Conservation (phyloP, 352 stramenopile species). For the Globisporangium megalacanthum region DNA sequence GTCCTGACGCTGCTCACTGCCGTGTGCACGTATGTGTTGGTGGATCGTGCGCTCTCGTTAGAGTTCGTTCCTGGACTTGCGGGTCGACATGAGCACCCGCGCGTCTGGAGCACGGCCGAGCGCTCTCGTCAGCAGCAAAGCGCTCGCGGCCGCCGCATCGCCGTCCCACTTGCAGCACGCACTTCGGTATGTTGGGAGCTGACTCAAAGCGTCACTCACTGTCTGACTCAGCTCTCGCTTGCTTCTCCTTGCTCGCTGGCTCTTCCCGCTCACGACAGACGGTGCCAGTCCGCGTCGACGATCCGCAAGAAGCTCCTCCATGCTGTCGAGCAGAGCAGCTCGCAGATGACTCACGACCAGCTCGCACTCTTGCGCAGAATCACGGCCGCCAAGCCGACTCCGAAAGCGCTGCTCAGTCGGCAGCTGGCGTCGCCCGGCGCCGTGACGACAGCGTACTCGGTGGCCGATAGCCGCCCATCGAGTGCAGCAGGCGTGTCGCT, state of each 20-base stretch:
- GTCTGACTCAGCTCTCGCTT: neutral
- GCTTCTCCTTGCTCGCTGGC: neutral
- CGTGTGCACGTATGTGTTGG: neutral
- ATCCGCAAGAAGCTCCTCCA: constrained; percentile 62
- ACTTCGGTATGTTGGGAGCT: constrained; percentile 13
- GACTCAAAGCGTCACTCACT: neutral
- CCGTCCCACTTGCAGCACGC: constrained; percentile 22
- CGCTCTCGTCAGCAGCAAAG: neutral
- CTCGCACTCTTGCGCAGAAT: constrained; percentile 34
- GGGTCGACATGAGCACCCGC: constrained; percentile 21
- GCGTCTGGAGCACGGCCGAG: constrained; percentile 2
- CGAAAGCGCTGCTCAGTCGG: constrained; percentile 13
- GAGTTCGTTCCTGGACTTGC: constrained; percentile 27
- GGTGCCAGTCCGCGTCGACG: constrained; percentile 60
- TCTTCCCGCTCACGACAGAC: constrained; percentile 15
- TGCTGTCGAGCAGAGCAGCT: constrained; percentile 45
- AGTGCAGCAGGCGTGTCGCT: constrained; percentile 5
- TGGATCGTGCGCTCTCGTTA: neutral
- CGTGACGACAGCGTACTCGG: neutral
- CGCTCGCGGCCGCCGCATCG: neutral
- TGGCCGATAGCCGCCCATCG: neutral
- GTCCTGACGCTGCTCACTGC: neutral
- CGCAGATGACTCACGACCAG: constrained; percentile 26
- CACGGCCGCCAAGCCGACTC: constrained; percentile 15
- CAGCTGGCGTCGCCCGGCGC: constrained; percentile 4